These are phyloP conservation scores for Cladosporium velox DNA, from an alignment of 2,329 filamentous ascomycete genomes.

Conservation along the genomic window DNA sequence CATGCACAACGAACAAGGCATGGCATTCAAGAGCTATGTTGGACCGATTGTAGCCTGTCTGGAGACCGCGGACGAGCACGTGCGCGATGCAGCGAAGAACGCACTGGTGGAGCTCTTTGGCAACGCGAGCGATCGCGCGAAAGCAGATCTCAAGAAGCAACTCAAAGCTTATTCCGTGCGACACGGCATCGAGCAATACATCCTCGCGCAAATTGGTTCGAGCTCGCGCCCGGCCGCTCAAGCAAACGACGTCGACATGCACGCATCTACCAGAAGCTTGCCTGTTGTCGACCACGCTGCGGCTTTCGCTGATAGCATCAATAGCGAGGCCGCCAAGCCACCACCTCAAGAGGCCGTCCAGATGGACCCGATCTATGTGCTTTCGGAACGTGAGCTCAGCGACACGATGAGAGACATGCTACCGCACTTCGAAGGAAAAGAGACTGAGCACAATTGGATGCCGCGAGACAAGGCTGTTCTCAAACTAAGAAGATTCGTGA, in stretches of 20 bases:
- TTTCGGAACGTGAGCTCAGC: conserved; percentile 83
- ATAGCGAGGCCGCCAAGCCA: conserved; percentile 54
- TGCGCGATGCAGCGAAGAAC: conserved; percentile 79
- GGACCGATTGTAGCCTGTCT: conserved; percentile 80
- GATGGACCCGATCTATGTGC: conserved; percentile 80
- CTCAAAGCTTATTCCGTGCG: conserved; percentile 81
- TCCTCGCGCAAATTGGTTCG: conserved; percentile 72
- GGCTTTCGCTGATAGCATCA: conserved; percentile 46
- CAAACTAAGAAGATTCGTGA: conserved; percentile 75
- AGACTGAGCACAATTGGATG: conserved; percentile 89
- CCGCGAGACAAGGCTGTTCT: conserved; percentile 78
- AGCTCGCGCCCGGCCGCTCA: conserved; percentile 35
- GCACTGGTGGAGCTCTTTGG: conserved; percentile 86
- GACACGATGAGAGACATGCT: conserved; percentile 83
- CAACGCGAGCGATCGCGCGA: conserved; percentile 76
- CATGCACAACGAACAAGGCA: conserved; percentile 78
- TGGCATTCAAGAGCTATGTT: conserved; percentile 83
- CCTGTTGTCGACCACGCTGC: conserved; percentile 46
- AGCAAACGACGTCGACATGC: conserved; percentile 23
- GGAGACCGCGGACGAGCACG: conserved; percentile 85
- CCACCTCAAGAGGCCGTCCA: conserved; percentile 66
- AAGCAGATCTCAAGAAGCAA: conserved; percentile 85
- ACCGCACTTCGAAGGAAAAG: conserved; percentile 78
- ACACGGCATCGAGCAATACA: conserved; percentile 79
- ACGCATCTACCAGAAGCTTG: conserved; percentile 46